Percentiles rank a stretch among this genome's conserved stretches.
phyloP scores from a whole-genome alignment of 495 filamentous ascomycete species.

The Chaetomium fimeti region DNA sequence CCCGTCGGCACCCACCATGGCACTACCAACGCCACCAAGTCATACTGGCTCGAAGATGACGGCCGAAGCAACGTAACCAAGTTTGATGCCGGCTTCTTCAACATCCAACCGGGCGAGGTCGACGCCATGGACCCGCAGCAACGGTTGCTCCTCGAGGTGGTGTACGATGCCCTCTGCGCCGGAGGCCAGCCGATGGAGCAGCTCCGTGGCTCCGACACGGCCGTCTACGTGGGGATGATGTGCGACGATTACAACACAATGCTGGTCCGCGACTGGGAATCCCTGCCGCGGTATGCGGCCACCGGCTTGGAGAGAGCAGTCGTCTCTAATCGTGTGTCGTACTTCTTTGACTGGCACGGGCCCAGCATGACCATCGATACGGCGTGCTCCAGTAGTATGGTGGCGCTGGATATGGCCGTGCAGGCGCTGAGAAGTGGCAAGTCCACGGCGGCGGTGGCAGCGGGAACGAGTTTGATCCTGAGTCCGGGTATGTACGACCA shows the following conservation, averaged over 20 bases:
- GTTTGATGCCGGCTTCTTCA: conserved; percentile 57
- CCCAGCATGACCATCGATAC: conserved; percentile 49
- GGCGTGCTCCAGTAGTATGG: conserved; percentile 54
- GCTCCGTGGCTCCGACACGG: conserved; percentile 38
- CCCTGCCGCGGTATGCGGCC: conserved; percentile 48
- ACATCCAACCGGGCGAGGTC: conserved; percentile 43
- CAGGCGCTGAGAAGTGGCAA: conserved; percentile 45
- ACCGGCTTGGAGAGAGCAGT: conserved; percentile 34
- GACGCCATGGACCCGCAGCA: conserved; percentile 54
- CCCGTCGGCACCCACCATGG: conserved; percentile 46
- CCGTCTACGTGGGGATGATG: conserved; percentile 20
- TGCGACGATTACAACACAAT: conserved; percentile 32
- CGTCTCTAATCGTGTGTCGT: conserved; percentile 52
- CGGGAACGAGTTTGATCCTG: conserved; percentile 52
- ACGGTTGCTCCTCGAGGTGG: conserved; percentile 47
- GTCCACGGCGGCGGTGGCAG: conserved; percentile 43
- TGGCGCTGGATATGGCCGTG: conserved; percentile 54
- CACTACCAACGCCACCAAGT: conserved; percentile 47
- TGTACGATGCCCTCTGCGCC: conserved; percentile 65
- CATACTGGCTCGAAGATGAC: conserved; percentile 59
- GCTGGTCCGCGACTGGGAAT: conserved; percentile 2
- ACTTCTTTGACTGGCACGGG: conserved; percentile 48
- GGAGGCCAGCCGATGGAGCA: conserved; percentile 67
- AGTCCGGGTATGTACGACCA: conserved; percentile 36
- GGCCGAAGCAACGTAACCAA: conserved; percentile 22